Base-by-base conservation (phyloP, 2,329 filamentous ascomycete genomes). In the Bipolaris sorokiniana region DNA sequence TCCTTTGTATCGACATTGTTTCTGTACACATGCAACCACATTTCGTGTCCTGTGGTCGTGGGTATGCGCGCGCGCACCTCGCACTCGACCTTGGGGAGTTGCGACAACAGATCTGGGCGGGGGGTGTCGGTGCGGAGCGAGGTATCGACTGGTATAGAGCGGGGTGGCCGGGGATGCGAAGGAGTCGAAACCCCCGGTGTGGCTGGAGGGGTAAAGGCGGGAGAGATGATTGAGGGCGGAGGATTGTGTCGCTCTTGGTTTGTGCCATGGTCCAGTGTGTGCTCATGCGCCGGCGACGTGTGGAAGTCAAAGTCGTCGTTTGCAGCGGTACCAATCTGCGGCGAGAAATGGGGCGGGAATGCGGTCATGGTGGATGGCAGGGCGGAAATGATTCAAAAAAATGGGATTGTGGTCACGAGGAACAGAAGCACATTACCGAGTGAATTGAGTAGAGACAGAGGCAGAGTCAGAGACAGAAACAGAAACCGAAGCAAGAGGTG, bases 1-100 rank as follows among this genome's bases (percentile, higher is more conserved):
- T 99, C 95, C 78, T 99, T 99, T 64, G 89, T 91, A 76, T 99
- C 95, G 6, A 91, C 87, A 68, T 90, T 90, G 78, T 99, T 99
- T 62, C 88, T 88, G 79, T 99, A 99, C 0, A 98, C 82, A 73
- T 99, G 94, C 49, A 99, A 79, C 77, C 96, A 99, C 92, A 99
- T 98, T 77, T 99, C 93, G 10, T 92, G 90, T 3, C 94, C 94
- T 0, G 85, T 87, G 2, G 92, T 94, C 0, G 94, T 98, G 0
- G 95, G 95, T 68, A 99, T 99, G 52, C 95, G 89, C 16, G 95
- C 95, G 65, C 95, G 90, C 47, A 98, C 95, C 63, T 96, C 88
- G 79, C 95, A 99, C 74, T 91, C 88, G n/a, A 99, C 94, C 22
- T 90, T 79, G 7, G 94, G 95, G 1, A 98, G 82, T 13, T 82